Conservation (phyloP, 495 filamentous ascomycete genomes). For the Talaromyces wortmannii region DNA sequence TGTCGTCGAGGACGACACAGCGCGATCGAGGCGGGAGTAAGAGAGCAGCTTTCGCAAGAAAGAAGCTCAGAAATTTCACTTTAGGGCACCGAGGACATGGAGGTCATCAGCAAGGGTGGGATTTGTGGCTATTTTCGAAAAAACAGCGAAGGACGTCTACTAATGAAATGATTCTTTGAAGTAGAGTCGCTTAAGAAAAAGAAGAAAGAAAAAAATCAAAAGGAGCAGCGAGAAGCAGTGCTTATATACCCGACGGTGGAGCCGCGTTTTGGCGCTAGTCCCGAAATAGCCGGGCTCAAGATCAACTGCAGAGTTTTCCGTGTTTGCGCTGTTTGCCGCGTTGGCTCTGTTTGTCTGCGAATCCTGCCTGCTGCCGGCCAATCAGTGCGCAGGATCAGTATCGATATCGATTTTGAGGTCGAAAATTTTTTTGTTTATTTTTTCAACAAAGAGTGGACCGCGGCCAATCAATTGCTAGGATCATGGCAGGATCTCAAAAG, state of each 20-base stretch:
- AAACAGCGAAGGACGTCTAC: slow-evolving; percentile 74
- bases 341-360: not conserved
- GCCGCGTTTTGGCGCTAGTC: not conserved
- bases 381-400: not conserved
- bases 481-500: too few relatives aligned
- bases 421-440: too few relatives aligned
- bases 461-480: too few relatives aligned
- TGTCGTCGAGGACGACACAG: slow-evolving; percentile 19
- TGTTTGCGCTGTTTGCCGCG: not conserved
- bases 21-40: slow-evolving; percentile 47
- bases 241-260: slow-evolving; percentile 1
- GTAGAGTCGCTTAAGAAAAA: slow-evolving; percentile 10
- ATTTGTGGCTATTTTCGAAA: slow-evolving; percentile 73
- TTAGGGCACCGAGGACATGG: slow-evolving; percentile 61
- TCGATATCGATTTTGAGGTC: too few relatives aligned
- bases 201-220: slow-evolving; percentile 6
- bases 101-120: slow-evolving; percentile 69
- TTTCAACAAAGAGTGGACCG: too few relatives aligned
- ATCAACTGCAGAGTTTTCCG: not conserved
- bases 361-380: not conserved
- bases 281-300: not conserved
- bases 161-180: slow-evolving; percentile 91
- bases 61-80: slow-evolving; percentile 46
- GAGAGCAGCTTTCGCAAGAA: slow-evolving; percentile 4
- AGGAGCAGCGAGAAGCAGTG: not conserved